phyloP scores from a whole-genome alignment of 2,329 filamentous ascomycete genomes.

The Colletotrichum echinochloae region DNA sequence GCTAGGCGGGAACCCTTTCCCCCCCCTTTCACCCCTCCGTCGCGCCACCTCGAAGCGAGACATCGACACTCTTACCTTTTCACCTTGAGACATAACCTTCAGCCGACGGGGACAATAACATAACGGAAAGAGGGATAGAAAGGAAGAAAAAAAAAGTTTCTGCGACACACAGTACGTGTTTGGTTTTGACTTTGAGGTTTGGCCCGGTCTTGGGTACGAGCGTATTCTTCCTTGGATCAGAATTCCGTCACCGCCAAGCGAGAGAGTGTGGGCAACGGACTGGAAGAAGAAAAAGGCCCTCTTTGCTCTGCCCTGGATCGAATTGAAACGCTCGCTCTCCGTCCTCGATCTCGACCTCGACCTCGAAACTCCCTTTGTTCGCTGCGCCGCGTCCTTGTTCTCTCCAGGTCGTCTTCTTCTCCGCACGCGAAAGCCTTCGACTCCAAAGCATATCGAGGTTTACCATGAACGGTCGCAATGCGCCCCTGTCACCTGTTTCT shows the following conservation, averaged over 20 bases:
- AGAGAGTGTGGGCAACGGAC: conserved; percentile 4
- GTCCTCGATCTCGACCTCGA: conserved; percentile 7
- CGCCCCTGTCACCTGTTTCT: conserved; percentile 84
- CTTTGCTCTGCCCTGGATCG: conserved; percentile 21
- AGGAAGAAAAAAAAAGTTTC: conserved; percentile 15
- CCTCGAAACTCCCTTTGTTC: conserved; percentile 33
- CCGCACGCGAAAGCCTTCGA: conserved; percentile 24
- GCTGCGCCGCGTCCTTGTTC: conserved; percentile 31
- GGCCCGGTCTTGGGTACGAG: conserved; percentile 27
- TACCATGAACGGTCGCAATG: conserved; percentile 79
- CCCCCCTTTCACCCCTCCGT: background rate
- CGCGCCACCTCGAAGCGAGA: conserved; percentile 10
- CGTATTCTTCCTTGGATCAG: conserved; percentile 34
- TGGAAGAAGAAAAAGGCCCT: conserved; percentile 11
- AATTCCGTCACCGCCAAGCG: conserved; percentile 5
- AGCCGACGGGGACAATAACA: background rate
- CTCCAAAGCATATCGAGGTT: conserved; percentile 22
- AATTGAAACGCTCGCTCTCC: conserved; percentile 13
- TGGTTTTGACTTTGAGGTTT: conserved; percentile 34
- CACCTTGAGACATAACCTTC: conserved; percentile 19
- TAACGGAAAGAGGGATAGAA: background rate
- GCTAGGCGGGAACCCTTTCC: conserved; percentile 8
- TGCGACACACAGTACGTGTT: conserved; percentile 30
- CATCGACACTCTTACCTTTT: conserved; percentile 15
- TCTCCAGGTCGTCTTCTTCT: conserved; percentile 43